phyloP scores from a whole-genome alignment of 331 rosid genomes.

The Pyrus hybrid region DNA sequence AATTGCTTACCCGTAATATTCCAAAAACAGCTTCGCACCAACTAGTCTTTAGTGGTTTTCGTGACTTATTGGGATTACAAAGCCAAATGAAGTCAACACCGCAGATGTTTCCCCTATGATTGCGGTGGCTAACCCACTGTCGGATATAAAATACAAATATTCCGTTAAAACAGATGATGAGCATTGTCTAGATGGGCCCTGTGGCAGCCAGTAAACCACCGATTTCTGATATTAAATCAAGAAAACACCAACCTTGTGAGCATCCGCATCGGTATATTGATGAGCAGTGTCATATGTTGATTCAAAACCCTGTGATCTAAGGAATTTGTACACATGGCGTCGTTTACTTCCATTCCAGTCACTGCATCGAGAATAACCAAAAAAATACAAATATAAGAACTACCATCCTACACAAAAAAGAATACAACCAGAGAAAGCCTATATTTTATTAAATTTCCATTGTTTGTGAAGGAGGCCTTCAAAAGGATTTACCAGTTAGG shows the following conservation, averaged over 20 bases:
- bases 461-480: background rate
- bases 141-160: background rate
- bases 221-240: background rate
- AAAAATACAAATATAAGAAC: background rate
- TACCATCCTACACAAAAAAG: background rate
- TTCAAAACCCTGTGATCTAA: constrained; percentile 87
- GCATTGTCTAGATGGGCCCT: background rate
- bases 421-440: background rate
- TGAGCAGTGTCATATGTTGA: constrained; percentile 93
- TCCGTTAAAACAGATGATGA: background rate
- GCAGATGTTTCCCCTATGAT: constrained; percentile 92
- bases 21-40: constrained; percentile 94
- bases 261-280: constrained; percentile 66
- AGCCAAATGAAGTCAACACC: constrained; percentile 98
- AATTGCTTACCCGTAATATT: constrained; percentile 50
- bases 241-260: constrained; percentile 56
- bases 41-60: constrained; percentile 70
- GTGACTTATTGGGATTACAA: constrained; percentile 70
- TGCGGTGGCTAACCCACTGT: constrained; percentile 97
- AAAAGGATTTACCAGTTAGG: background rate
- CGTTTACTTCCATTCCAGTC: constrained; percentile 99
- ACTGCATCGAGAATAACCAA: constrained; percentile 27
- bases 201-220: background rate
- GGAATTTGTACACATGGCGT: constrained; percentile 90
- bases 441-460: background rate